Base-by-base conservation (phyloP, 345 rosid species). In the Gossypium rotundifolium region DNA sequence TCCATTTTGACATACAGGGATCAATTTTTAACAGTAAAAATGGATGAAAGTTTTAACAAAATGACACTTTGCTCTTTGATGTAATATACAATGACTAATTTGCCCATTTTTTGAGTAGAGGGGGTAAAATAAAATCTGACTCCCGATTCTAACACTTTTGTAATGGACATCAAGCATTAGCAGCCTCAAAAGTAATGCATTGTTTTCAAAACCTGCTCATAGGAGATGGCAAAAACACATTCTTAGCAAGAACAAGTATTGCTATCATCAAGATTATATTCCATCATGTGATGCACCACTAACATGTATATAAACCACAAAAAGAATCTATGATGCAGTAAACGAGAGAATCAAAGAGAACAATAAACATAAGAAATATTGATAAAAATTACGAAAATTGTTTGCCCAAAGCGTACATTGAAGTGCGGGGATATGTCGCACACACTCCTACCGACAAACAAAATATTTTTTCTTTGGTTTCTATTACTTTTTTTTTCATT, bases 401-500 rank as follows among this genome's bases (percentile, higher is more conserved):
- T 25, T 59, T 60, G 65, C 42, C 65, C 14, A 58, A 79, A 77
- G 79, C 52, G 75, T 71, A 81, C 81, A 77, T 9, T 22, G 16
- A 53, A 73, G 33, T 75, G 71, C 27, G 74, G 70, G 38, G 45
- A 67, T 18, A 23, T 20, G 9, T 22, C 22, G 49, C 59, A 46
- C 79, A 70, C 79, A 75, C 83, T 70, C 51, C 23, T 65, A 66
- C 17, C 53, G 58, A 51, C 77, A 64, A 59, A 68, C 69, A 71
- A 77, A 58, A 77, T 46, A 62, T 52, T 54, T 59, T 25, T 9
- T 29, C 7, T 33, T 16, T 0, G 11, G 2, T 17, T 11, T 16
- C 13, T 12, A 9, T 52, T 58, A 16, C 27, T 5, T 33, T 33
- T 33, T 33, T 54, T 61, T 52, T 54, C 25, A 16, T 20, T 68